Conservation (phyloP, 192 early-diverging fungal genomes). For the Diversispora epigaea region DNA sequence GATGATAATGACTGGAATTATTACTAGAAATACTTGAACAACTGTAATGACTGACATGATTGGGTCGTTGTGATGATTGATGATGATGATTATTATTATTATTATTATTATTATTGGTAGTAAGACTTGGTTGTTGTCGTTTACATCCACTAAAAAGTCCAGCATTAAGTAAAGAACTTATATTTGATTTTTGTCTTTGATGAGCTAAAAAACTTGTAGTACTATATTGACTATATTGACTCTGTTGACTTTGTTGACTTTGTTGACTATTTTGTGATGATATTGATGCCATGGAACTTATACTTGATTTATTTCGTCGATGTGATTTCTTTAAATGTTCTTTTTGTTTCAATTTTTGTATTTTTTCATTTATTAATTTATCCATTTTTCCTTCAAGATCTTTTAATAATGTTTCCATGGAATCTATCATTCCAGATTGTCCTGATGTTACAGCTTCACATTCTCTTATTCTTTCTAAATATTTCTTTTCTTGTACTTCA, state of each 20-base stretch:
- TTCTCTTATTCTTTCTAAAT: conserved; percentile 21
- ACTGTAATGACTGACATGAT: too few relatives aligned
- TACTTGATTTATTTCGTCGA: background rate
- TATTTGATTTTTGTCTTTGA: background rate
- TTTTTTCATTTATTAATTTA: conserved; percentile 15
- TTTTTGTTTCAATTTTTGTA: background rate
- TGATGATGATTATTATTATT: background rate
- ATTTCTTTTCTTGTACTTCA: conserved; percentile 28
- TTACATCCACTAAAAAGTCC: too few relatives aligned
- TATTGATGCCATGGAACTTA: background rate
- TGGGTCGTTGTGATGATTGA: too few relatives aligned
- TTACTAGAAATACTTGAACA: too few relatives aligned
- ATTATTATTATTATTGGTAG: background rate
- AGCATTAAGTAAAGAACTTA: background rate
- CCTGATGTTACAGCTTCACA: conserved; percentile 12
- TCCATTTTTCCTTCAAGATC: conserved; percentile 30
- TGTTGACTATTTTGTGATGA: too few relatives aligned
- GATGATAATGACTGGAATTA: too few relatives aligned
- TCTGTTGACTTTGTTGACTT: too few relatives aligned
- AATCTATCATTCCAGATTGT: conserved; percentile 28
- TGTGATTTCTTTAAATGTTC: too few relatives aligned
- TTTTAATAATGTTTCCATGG: conserved; percentile 27
- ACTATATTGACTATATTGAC: background rate
- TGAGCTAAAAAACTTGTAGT: background rate
- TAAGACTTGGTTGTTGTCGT: background rate